Base-by-base conservation (phyloP, 2,329 filamentous ascomycete genomes). In the Ophiostoma ips region DNA sequence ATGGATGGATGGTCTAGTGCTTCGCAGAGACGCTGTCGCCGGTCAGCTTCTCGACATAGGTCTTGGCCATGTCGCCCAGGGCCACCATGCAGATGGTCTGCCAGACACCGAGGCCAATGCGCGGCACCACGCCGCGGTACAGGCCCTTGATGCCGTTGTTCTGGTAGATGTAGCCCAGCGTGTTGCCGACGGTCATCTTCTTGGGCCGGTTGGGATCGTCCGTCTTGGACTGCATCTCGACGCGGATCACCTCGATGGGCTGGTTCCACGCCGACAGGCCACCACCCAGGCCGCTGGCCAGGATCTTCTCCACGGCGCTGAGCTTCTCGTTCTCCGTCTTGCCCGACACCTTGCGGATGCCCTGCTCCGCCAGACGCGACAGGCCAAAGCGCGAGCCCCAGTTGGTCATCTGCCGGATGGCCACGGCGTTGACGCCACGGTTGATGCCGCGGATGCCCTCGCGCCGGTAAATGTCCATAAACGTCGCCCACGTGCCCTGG, bases 11-110 rank as follows among this genome's bases (percentile, higher is more conserved):
- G n/a, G n/a, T n/a, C n/a, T 78, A 83, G 74, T 83, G 79, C 74
- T 83, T 83, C 61, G 77, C 77, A 56, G 78, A 78, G 60, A 80
- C 76, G 61, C 64, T 59, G 24, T 83, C 79, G 54, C 79, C 79
- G 46, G 79, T 83, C 63, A 82, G 53, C 64, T 77, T 77, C 66
- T 83, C 79, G 55, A 83, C 76, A 58, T 82, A 81, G 50, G 69
- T 70, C 70, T 83, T 83, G 55, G 79, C 79, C 72, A 94, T 89
- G 72, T 96, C 92, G 71, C 92, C 92, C 68, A 96, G 76, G 63
- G 90, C 92, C 70, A 98, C 92, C 92, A 98, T 98, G 77, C 92
- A 98, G 63, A 98, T 84, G 55, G 92, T 98, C 77, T 98, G 92
- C 92, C 92, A 98, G 72, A 98, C 79, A 64, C 92, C 84, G 57